Percentiles rank a stretch among this genome's conserved stretches.
phyloP scores from a whole-genome alignment of 495 filamentous ascomycete species.

The Apiosordaria backusii region DNA sequence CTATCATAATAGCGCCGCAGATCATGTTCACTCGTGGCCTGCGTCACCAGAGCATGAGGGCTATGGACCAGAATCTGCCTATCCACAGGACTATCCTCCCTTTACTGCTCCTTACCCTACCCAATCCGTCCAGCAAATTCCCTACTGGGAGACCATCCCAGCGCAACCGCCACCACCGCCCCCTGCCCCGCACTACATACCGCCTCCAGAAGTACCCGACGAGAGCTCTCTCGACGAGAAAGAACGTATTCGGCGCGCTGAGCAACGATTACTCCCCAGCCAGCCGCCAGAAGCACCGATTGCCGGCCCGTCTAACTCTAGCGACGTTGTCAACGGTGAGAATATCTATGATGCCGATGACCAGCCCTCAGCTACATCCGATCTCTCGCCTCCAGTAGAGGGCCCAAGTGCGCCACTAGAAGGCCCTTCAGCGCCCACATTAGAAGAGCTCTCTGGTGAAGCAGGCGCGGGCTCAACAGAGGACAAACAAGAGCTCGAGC shows the following conservation, averaged over 20 bases:
- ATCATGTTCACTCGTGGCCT: constrained; percentile 21
- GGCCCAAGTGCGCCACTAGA: constrained; percentile 5
- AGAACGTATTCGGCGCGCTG: constrained; percentile 60
- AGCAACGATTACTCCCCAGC: constrained; percentile 68
- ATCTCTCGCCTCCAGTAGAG: background rate
- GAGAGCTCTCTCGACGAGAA: constrained; percentile 65
- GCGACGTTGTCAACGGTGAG: constrained; percentile 29
- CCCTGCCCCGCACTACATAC: constrained; percentile 41
- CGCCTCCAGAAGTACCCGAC: constrained; percentile 50
- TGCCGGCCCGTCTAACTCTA: constrained; percentile 47
- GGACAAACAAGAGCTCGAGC: constrained; percentile 84
- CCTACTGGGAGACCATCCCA: constrained; percentile 24
- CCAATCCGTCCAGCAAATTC: constrained; percentile 17
- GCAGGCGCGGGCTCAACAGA: constrained; percentile 47
- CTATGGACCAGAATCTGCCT: constrained; percentile 17
- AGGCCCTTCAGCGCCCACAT: constrained; percentile 43
- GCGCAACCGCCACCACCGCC: constrained; percentile 12
- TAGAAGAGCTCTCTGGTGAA: constrained; percentile 42
- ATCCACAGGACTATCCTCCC: constrained; percentile 28
- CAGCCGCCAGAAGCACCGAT: constrained; percentile 50
- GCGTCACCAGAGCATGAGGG: constrained; percentile 13
- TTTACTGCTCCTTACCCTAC: constrained; percentile 17
- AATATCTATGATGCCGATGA: constrained; percentile 40
- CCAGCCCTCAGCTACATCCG: background rate
- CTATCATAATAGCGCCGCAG: constrained; percentile 4